A percentile compares a stretch with the other conserved stretches of the same genome.
These are phyloP conservation scores for Terfezia claveryi DNA, from an alignment of 495 filamentous ascomycete species.

Conservation along the genomic window DNA sequence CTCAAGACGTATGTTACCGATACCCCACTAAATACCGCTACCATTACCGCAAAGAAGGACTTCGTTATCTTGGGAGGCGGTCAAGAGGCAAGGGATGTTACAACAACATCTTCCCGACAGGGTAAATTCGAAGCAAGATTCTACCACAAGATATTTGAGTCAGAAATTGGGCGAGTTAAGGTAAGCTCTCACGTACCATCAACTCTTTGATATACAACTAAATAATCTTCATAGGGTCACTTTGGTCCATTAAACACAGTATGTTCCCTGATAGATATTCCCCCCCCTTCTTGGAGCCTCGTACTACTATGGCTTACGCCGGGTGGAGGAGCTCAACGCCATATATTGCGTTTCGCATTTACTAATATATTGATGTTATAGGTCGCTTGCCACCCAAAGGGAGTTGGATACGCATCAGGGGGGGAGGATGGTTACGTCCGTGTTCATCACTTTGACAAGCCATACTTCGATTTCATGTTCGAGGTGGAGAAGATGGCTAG, in stretches of 20 bases:
- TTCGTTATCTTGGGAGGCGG: constrained; percentile 94
- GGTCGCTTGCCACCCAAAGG: constrained; percentile 70
- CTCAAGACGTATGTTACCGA: constrained; percentile 83
- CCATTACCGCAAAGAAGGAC: constrained; percentile 83
- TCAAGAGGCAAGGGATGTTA: constrained; percentile 97
- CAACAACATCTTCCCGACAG: constrained; percentile 77
- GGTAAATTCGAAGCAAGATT: constrained; percentile 98
- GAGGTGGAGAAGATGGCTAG: constrained; percentile 51
- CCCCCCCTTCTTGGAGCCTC: not conserved
- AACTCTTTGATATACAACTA: too few species aligned
- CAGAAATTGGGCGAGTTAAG: constrained; percentile 88
- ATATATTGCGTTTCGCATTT: not conserved
- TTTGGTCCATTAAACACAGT: constrained; percentile 76
- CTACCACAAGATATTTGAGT: constrained; percentile 97
- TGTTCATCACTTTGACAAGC: constrained; percentile 94
- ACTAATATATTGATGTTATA: constrained; percentile 1
- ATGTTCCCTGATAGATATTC: not conserved
- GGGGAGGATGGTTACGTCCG: constrained; percentile 98
- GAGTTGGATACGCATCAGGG: constrained; percentile 76
- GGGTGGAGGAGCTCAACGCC: too few species aligned
- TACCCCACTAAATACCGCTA: constrained; percentile 89
- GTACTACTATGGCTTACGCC: too few species aligned
- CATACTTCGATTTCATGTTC: constrained; percentile 95
- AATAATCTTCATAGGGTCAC: constrained; percentile 33
- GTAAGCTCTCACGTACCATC: too few species aligned